Conservation (phyloP, 768 basidiomycete genomes). For the Rhizopogon salebrosus region DNA sequence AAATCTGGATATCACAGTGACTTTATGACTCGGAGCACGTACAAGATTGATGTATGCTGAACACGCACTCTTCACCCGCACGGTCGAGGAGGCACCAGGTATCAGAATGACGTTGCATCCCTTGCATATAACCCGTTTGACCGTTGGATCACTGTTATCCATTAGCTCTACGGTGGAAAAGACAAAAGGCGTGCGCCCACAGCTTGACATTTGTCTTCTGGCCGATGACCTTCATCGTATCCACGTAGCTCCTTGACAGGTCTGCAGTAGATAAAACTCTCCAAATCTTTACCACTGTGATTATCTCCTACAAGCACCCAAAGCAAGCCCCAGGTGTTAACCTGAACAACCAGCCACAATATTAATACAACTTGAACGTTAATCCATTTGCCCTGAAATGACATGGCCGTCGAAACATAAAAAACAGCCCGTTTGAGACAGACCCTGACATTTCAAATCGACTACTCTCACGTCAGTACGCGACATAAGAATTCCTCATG, state of each 20-base stretch:
- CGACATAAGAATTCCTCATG: too few relatives aligned
- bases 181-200: conserved; percentile 35
- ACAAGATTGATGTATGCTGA: not conserved
- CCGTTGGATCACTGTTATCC: conserved; percentile 60
- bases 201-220: conserved; percentile 75
- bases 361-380: too few relatives aligned
- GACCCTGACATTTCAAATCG: too few relatives aligned
- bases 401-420: too few relatives aligned
- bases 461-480: too few relatives aligned
- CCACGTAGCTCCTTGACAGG: conserved; percentile 59
- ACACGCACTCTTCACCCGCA: conserved; percentile 60
- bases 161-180: not conserved
- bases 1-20: conserved; percentile 28
- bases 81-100: conserved; percentile 59
- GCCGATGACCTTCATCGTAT: conserved; percentile 64
- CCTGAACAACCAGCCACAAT: too few relatives aligned
- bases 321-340: too few relatives aligned
- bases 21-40: conserved; percentile 20
- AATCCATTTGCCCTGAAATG: too few relatives aligned
- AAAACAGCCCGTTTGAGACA: too few relatives aligned
- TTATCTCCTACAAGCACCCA: too few relatives aligned
- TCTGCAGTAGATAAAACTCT: conserved; percentile 36
- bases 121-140: conserved; percentile 81
- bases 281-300: too few relatives aligned
- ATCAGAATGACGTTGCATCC: conserved; percentile 59